Evolutionary conservation across 176 grass and related monocot genomes (phyloP), one percentile per base, ranked within the genome.

Genomic region (Chrysopogon serrulatus): DNA sequence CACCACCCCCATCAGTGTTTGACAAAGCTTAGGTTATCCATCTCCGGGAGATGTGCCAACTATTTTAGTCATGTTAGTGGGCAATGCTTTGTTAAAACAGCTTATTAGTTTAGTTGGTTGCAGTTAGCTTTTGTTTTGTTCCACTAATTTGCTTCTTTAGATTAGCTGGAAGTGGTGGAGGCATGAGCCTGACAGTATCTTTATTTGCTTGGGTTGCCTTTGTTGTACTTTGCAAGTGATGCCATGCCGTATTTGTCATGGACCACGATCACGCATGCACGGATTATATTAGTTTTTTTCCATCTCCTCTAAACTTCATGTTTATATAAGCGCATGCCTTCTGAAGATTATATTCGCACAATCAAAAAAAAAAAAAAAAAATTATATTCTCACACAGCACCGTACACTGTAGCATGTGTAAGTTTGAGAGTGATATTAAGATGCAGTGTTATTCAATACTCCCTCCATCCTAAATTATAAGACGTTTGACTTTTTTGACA

Each of bases 11-110:
- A 44, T 74, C 71, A 68, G 35, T 48, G 85, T 90, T 90, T 90
- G 78, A 90, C 82, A 93, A 86, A 79, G 81, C 43, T 85, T 93
- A 90, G 85, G 85, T 90, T 93, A 93, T 93, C 88, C 85, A 88
- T 83, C 87, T 75, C 73, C 57, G 68, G 60, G 75, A 74, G 82
- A 73, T 76, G 88, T 83, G 91, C 78, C 71, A 78, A 74, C 69
- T 53, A 76, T 16, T 84, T 89, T 71, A 74, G 79, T 70, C 27
- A 56, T 75, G 49, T 24, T 72, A 86, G 54, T 86, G 76, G 34
- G 40, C 6, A 34, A 48, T 84, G 39, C 71, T 92, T 92, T 78
- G 5, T 39, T 71, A 57, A 54, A 71, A 71, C 48, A 76, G 28
- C 33, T 16, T 42, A 14, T 73, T 73, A 53, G 77, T 65, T 89